phyloP scores from a whole-genome alignment of 345 rosid genomes.

The Physaria fendleri region DNA sequence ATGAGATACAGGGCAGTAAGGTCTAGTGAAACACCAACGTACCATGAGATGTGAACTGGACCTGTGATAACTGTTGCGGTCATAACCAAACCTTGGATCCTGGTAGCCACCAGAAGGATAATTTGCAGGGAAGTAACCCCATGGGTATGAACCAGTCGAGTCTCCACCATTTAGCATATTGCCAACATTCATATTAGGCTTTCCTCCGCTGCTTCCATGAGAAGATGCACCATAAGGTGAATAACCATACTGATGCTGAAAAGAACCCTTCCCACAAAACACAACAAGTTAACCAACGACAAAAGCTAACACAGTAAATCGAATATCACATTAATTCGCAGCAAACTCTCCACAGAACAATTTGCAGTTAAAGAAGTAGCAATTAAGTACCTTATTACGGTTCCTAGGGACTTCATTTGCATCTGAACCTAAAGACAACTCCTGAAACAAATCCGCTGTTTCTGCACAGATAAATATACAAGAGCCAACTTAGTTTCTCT shows the following conservation, averaged over 20 bases:
- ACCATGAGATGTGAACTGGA: slow-evolving; percentile 40
- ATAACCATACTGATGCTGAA: slow-evolving; percentile 39
- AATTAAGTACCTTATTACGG: slow-evolving; percentile 36
- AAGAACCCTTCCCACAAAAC: slow-evolving; percentile 37
- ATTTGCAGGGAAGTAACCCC: slow-evolving; percentile 36
- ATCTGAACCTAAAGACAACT: slow-evolving; percentile 50
- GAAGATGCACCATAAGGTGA: slow-evolving; percentile 40
- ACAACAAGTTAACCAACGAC: slow-evolving; percentile 33
- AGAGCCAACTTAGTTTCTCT: not conserved
- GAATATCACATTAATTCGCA: not conserved
- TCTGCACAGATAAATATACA: slow-evolving; percentile 31
- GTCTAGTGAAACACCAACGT: slow-evolving; percentile 17
- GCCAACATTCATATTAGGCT: slow-evolving; percentile 16
- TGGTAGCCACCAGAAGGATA: slow-evolving; percentile 29
- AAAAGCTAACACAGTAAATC: not conserved
- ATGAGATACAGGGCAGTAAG: not conserved
- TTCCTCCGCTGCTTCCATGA: slow-evolving; percentile 23
- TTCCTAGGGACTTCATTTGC: slow-evolving; percentile 33
- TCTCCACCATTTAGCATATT: slow-evolving; percentile 29
- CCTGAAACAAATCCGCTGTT: slow-evolving; percentile 52
- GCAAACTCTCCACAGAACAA: not conserved
- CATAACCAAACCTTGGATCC: slow-evolving; percentile 45
- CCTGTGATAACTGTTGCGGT: slow-evolving; percentile 32
- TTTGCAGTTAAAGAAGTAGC: not conserved
- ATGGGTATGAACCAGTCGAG: slow-evolving; percentile 31